phyloP scores from a whole-genome alignment of 169 alveolate genomes.

The Ichthyophthirius multifiliis region DNA sequence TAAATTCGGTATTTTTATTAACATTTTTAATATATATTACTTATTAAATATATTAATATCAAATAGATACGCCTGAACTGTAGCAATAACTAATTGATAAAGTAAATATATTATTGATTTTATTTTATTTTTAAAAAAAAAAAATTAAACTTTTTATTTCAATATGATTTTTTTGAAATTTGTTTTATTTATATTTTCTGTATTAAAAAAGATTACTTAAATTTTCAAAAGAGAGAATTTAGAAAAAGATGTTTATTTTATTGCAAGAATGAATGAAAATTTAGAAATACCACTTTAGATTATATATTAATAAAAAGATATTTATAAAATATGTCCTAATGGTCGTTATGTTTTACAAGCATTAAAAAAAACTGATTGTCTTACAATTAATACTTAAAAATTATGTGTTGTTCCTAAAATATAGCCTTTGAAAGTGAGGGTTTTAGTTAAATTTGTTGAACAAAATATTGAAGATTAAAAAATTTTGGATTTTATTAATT shows the following conservation, averaged over 20 bases:
- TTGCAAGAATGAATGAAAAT: conserved; percentile 9
- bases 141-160: too few species aligned
- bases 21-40: too few species aligned
- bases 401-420: neutral
- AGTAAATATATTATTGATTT: too few species aligned
- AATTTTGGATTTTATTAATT: too few species aligned
- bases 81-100: too few species aligned
- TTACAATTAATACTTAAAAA: neutral
- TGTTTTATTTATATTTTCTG: too few species aligned
- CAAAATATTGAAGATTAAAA: too few species aligned
- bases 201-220: neutral
- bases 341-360: conserved; percentile 15
- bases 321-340: conserved; percentile 3
- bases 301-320: neutral
- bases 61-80: too few species aligned
- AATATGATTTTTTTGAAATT: too few species aligned
- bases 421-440: neutral
- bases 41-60: too few species aligned
- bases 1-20: too few species aligned
- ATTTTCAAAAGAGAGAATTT: neutral
- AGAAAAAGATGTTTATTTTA: conserved; percentile 7
- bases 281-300: neutral
- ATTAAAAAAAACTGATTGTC: neutral
- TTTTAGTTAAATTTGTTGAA: neutral
- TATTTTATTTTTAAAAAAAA: too few species aligned